phyloP scores from a whole-genome alignment of 371 early-diverging fungal species.

The Coemansia sp. region DNA sequence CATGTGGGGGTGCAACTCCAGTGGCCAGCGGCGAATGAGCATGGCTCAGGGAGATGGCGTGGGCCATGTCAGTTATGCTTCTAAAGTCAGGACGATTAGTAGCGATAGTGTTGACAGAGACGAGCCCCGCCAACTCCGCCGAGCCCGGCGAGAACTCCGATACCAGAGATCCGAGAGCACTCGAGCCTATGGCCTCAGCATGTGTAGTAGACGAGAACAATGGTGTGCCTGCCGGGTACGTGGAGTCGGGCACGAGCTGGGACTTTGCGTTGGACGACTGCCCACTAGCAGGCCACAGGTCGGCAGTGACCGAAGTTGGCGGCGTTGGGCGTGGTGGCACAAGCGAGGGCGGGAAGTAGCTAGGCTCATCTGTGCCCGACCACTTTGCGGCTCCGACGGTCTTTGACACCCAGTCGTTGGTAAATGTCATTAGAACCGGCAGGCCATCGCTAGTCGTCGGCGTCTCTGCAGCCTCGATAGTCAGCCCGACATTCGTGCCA shows the following conservation, averaged over 20 bases:
- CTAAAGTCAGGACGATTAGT: slow-evolving; percentile 36
- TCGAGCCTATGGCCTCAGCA: neutral
- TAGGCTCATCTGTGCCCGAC: slow-evolving; percentile 11
- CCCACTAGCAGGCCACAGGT: slow-evolving; percentile 9
- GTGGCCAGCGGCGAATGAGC: neutral
- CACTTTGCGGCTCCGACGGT: slow-evolving; percentile 14
- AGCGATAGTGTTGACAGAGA: neutral
- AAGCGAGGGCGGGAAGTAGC: slow-evolving; percentile 30
- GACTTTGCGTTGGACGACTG: neutral
- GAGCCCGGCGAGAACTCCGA: neutral
- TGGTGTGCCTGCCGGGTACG: slow-evolving; percentile 33
- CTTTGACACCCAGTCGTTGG: slow-evolving; percentile 14
- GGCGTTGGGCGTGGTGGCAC: slow-evolving; percentile 12
- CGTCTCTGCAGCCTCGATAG: slow-evolving; percentile 13
- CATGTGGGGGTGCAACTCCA: too few species aligned
- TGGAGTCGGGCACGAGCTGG: slow-evolving; percentile 1
- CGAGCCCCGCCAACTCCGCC: neutral
- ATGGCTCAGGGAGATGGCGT: slow-evolving; percentile 4
- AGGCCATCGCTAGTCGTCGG: slow-evolving; percentile 1
- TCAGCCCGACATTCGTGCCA: slow-evolving; percentile 41
- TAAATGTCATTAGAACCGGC: slow-evolving; percentile 6
- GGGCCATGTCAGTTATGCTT: slow-evolving; percentile 31
- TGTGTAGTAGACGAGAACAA: slow-evolving; percentile 3
- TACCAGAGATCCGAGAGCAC: neutral
- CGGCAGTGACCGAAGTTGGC: slow-evolving; percentile 8